A percentile compares a stretch with the other conserved stretches of the same genome.
Conservation (phyloP, 73 alveolate species). For the Paramecium caudatum region DNA sequence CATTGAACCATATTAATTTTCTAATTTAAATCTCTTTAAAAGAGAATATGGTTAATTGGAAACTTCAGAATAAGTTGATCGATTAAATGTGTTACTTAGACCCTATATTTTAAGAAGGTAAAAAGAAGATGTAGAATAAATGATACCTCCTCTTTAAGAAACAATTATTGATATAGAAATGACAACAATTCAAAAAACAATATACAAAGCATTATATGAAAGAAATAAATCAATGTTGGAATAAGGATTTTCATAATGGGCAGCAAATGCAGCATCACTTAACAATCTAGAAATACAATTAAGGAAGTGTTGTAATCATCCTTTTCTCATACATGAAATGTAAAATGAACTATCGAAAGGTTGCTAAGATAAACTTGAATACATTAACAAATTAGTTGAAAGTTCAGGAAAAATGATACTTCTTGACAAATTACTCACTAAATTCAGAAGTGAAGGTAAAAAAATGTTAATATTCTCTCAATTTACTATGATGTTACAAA, state of each 20-base stretch:
- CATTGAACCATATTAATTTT: conserved; percentile 94
- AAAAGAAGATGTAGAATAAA: conserved; percentile 97
- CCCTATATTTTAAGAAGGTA: conserved; percentile 98
- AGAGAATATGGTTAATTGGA: conserved; percentile 88
- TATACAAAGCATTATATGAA: conserved; percentile 93
- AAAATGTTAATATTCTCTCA: conserved; percentile 98
- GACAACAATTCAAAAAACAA: conserved; percentile 88
- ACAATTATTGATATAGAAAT: conserved; percentile 96
- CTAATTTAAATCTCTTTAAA: conserved; percentile 75
- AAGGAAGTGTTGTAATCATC: conserved; percentile 99
- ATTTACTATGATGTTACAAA: conserved; percentile 94
- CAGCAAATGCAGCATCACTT: conserved; percentile 83
- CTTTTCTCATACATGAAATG: conserved; percentile 90
- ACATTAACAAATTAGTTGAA: conserved; percentile 83
- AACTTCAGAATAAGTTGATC: conserved; percentile 83
- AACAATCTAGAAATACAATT: conserved; percentile 91
- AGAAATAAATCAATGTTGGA: conserved; percentile 85
- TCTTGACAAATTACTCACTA: conserved; percentile 89
- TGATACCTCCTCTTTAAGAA: conserved; percentile 96
- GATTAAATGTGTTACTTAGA: conserved; percentile 83
- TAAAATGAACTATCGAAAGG: conserved; percentile 85
- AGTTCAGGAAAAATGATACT: conserved; percentile 93
- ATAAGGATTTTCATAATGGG: conserved; percentile 81
- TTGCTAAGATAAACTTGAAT: conserved; percentile 77
- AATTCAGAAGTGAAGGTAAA: conserved; percentile 88